A percentile compares a stretch with the other conserved stretches of the same genome.
Conservation (phyloP, 2,329 filamentous ascomycete genomes). For the Coleophoma eucalyptorum region DNA sequence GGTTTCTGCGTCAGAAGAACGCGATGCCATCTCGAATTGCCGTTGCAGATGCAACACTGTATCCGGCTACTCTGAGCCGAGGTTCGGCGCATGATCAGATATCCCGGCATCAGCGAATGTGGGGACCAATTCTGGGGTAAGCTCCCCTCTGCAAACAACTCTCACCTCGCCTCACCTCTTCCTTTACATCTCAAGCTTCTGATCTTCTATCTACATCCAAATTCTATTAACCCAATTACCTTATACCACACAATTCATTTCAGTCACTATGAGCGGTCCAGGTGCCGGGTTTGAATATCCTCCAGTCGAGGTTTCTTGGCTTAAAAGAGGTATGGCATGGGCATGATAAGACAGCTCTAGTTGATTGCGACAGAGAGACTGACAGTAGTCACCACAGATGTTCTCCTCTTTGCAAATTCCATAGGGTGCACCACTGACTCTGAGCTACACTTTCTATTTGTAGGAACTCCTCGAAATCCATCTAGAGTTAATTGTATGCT, state of each 20-base stretch:
- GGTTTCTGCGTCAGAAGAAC: no score
- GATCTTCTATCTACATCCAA: no score
- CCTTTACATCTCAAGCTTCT: no score
- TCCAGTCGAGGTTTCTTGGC: slow-evolving; percentile 71
- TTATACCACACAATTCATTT: neutral
- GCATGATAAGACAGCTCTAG: no score
- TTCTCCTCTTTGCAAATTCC: slow-evolving; percentile 84
- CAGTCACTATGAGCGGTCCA: slow-evolving; percentile 24
- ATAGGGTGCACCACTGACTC: slow-evolving; percentile 75
- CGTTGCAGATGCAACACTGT: no score
- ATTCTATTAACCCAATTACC: no score
- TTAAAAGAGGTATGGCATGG: slow-evolving; percentile 54
- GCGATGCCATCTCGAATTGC: no score
- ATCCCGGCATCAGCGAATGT: neutral
- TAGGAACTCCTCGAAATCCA: slow-evolving; percentile 36
- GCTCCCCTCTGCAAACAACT: no score
- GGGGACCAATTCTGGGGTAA: no score
- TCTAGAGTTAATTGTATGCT: slow-evolving; percentile 6
- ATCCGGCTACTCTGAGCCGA: no score
- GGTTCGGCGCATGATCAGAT: neutral
- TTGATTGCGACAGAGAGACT: no score
- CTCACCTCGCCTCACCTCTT: no score
- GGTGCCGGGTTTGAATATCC: slow-evolving; percentile 79
- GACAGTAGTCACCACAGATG: slow-evolving; percentile 43
- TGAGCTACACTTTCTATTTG: slow-evolving; percentile 90